Base-by-base conservation (phyloP, 306 rosid species). In the Phaseolus lunatus region DNA sequence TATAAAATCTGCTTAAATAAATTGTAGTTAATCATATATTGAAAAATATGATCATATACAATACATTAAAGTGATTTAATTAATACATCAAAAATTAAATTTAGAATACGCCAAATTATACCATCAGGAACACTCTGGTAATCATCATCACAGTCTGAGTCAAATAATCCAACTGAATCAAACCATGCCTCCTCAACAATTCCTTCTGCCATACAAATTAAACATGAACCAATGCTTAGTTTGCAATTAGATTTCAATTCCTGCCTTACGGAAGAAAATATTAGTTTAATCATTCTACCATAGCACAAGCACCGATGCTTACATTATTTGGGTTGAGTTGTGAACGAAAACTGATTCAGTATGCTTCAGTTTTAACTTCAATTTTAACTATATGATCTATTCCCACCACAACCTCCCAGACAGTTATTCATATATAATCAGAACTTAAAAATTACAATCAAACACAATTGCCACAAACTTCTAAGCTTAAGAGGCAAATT, bases 141-240 rank as follows among this genome's bases (percentile, higher is more conserved):
- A 29, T 92, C 97, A 67, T 92, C 97, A n/a, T 89, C 97, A 19
- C 93, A 85, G 53, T 92, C 97, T 2, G 95, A 92, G 61, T 89
- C 97, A 41, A 92, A 81, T 26, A 19, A 26, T 43, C 84, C 77
- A 63, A 49, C 59, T 20, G 97, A 73, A 83, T 92, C 97, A 82
- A 85, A 89, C 95, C 95, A 92, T 20, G 86, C 69, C 20, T 92
- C 95, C 3, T 81, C 95, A 33, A 1, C 65, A 43, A 81, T 68
- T 73, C 83, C 97, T 79, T 86, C 71, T 52, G 62, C 43, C 43
- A 43, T 29, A 39, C 14, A 84, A 11, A 50, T 35, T 62, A 33
- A 53, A 78, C 59, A 77, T 73, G 35, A 29, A 66, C 54, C 31
- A 69, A 57, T n/a, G 47, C 39, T 50, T 65, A 31, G 14, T 56